phyloP scores from a whole-genome alignment of 345 rosid genomes.

The Lumnitzera littorea region DNA sequence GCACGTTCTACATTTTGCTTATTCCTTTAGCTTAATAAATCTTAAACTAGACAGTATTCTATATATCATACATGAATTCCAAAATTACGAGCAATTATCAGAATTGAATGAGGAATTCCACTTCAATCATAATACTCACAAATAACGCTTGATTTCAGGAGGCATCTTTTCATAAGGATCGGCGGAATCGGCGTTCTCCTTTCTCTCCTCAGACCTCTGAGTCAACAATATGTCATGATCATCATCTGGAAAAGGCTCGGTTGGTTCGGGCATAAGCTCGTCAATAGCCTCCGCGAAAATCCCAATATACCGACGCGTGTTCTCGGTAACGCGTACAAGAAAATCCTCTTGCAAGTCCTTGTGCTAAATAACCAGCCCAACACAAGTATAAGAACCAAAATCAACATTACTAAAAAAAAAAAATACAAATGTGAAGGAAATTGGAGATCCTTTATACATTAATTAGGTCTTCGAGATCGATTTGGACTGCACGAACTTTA shows the following conservation, averaged over 20 bases:
- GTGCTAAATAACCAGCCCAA: conserved; percentile 29
- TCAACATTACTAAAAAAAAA: conserved; percentile 1
- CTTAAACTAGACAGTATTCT: too few relatives aligned
- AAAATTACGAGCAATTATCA: background rate
- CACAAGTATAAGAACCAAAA: background rate
- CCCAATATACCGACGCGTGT: conserved; percentile 80
- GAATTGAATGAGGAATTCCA: background rate
- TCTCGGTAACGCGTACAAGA: conserved; percentile 63
- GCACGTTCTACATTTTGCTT: too few relatives aligned
- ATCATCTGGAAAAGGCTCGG: conserved; percentile 80
- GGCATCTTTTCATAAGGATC: conserved; percentile 82
- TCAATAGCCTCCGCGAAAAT: conserved; percentile 71
- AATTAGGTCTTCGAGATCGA: conserved; percentile 69
- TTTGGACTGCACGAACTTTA: conserved; percentile 64
- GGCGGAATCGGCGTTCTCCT: conserved; percentile 48
- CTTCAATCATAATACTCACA: conserved; percentile 38
- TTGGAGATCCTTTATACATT: conserved; percentile 37
- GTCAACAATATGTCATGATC: conserved; percentile 85
- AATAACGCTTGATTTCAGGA: conserved; percentile 78
- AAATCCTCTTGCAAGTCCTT: conserved; percentile 66
- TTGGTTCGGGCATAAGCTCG: conserved; percentile 80
- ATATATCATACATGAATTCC: too few relatives aligned
- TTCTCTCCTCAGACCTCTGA: conserved; percentile 71
- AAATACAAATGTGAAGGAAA: background rate
- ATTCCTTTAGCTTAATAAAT: too few relatives aligned